These are phyloP conservation scores for Mortierella sp. DNA, from an alignment of 371 early-diverging fungal species.

Conservation along the genomic window DNA sequence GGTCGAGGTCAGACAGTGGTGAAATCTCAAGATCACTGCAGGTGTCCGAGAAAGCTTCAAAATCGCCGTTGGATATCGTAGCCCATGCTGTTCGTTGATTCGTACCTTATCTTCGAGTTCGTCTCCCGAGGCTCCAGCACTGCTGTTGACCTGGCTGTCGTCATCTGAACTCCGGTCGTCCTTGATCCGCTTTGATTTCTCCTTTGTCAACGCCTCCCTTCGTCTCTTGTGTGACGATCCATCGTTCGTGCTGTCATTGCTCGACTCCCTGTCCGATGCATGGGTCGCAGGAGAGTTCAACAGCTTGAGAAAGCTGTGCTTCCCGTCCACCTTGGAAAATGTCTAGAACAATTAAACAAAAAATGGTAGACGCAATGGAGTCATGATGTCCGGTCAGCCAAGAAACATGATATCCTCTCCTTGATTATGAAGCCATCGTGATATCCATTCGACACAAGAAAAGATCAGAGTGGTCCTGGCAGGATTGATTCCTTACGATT, in stretches of 20 bases:
- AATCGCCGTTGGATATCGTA: background rate
- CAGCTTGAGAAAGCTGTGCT: conserved; percentile 42
- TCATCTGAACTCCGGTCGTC: conserved; percentile 53
- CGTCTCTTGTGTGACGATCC: conserved; percentile 43
- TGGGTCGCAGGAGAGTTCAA: conserved; percentile 20
- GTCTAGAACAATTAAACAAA: conserved; percentile 15
- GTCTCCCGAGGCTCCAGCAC: conserved; percentile 43
- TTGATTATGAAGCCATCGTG: no score
- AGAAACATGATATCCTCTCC: no score
- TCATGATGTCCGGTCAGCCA: background rate
- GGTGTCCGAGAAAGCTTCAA: background rate
- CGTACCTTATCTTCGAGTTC: conserved; percentile 48
- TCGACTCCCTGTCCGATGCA: conserved; percentile 39
- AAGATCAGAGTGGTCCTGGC: no score
- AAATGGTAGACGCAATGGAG: no score
- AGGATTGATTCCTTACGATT: conserved; percentile 44
- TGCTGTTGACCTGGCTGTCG: conserved; percentile 42
- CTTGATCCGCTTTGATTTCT: conserved; percentile 44
- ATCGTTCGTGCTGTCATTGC: conserved; percentile 41
- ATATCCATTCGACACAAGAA: no score
- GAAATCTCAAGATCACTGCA: background rate
- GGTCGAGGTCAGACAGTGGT: background rate
- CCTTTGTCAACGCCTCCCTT: conserved; percentile 37
- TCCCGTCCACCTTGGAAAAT: conserved; percentile 40
- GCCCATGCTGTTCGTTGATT: no score